Conservation (phyloP, 108 stramenopile genomes). For the Cyclotella cryptica region DNA sequence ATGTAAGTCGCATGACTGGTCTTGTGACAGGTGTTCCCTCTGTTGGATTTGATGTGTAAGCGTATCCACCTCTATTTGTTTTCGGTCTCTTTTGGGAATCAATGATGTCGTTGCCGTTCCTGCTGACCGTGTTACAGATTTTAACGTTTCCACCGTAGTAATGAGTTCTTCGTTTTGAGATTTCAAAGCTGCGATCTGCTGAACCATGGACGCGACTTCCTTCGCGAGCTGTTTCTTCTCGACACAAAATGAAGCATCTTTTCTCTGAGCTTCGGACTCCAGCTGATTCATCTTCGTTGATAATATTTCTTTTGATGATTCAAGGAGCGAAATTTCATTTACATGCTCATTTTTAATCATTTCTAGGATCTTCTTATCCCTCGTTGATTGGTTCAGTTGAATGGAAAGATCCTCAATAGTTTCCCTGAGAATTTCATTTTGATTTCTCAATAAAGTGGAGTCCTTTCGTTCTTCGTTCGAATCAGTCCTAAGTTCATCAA, state of each 20-base stretch:
- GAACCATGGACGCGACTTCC: neutral
- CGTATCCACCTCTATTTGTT: neutral
- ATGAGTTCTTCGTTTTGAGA: slow-evolving; percentile 15
- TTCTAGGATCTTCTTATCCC: neutral
- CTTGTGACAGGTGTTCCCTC: neutral
- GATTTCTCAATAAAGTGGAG: neutral
- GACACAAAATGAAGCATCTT: neutral
- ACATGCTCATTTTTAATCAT: neutral
- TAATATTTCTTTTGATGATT: neutral
- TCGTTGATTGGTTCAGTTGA: neutral
- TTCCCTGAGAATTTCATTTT: neutral
- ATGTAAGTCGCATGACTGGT: neutral
- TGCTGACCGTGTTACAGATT: neutral
- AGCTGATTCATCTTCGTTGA: neutral
- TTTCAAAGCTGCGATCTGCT: neutral
- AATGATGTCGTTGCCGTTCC: neutral
- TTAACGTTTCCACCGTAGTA: neutral
- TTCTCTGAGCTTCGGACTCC: neutral
- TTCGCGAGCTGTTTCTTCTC: neutral
- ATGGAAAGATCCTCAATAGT: neutral
- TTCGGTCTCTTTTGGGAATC: neutral
- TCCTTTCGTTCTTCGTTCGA: neutral
- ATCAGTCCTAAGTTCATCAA: neutral
- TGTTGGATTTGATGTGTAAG: neutral
- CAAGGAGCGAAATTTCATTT: slow-evolving; percentile 3